These are phyloP conservation scores for Solanum habrochaites DNA, from an alignment of 257 asterid genomes.

Conservation along the genomic window DNA sequence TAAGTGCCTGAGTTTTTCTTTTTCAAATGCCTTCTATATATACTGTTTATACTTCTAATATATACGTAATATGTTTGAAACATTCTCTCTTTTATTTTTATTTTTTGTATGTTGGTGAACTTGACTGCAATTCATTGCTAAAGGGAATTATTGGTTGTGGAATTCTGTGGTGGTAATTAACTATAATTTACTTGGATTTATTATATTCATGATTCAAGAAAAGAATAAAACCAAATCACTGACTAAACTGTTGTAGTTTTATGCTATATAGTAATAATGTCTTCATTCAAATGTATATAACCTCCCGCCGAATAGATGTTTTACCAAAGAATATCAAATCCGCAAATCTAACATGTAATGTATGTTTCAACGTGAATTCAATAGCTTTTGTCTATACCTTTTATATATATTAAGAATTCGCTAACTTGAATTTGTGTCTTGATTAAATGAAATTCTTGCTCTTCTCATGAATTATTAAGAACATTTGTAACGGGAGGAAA, in stretches of 20 bases:
- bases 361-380: background rate
- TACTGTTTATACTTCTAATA: background rate
- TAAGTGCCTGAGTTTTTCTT: background rate
- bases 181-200: background rate
- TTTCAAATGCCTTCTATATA: background rate
- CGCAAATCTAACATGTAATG: background rate
- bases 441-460: background rate
- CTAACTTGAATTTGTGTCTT: background rate
- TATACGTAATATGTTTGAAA: background rate
- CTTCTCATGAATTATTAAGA: too few species aligned
- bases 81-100: background rate
- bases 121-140: background rate
- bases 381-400: background rate
- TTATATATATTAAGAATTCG: background rate
- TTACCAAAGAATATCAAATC: background rate
- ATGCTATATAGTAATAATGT: background rate
- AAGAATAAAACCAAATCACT: background rate
- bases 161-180: background rate
- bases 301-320: background rate
- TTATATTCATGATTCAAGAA: background rate
- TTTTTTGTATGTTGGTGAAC: background rate
- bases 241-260: background rate
- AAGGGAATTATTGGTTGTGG: background rate
- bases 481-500: background rate
- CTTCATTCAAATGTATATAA: background rate